phyloP scores from a whole-genome alignment of 257 asterid genomes.

The Coffea canephora region DNA sequence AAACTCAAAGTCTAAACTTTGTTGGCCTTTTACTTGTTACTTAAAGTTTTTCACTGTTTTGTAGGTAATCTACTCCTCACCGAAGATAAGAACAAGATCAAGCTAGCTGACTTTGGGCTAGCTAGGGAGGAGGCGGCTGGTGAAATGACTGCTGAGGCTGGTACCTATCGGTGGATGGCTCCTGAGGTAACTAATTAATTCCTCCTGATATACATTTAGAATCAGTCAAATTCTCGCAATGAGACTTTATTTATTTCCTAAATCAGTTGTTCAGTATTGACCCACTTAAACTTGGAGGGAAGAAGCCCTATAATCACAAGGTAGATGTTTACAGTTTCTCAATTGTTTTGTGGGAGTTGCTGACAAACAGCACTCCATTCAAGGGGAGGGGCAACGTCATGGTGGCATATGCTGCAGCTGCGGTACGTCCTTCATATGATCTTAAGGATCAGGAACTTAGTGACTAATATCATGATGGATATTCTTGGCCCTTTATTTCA shows the following conservation, averaged over 20 bases:
- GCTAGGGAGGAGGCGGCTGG: constrained; percentile 56
- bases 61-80: constrained; percentile 65
- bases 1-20: not conserved
- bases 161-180: constrained; percentile 78
- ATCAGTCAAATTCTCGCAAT: not conserved
- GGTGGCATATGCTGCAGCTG: constrained; percentile 65
- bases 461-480: not conserved
- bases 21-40: constrained; percentile 3
- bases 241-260: constrained; percentile 14
- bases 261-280: constrained; percentile 50
- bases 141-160: constrained; percentile 65
- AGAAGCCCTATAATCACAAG: constrained; percentile 57
- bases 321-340: constrained; percentile 75
- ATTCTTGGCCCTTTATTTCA: not conserved
- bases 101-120: constrained; percentile 68
- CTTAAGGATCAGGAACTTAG: not conserved
- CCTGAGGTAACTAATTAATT: constrained; percentile 47
- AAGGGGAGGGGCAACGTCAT: constrained; percentile 44
- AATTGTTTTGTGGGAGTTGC: constrained; percentile 61
- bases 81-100: constrained; percentile 45
- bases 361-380: constrained; percentile 57
- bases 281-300: constrained; percentile 36
- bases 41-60: constrained; percentile 8
- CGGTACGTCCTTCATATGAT: constrained; percentile 27
- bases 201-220: not conserved